Evolutionary conservation across 371 early-diverging fungal genomes (phyloP).

Genomic region (Chytridium lagenaria): DNA sequence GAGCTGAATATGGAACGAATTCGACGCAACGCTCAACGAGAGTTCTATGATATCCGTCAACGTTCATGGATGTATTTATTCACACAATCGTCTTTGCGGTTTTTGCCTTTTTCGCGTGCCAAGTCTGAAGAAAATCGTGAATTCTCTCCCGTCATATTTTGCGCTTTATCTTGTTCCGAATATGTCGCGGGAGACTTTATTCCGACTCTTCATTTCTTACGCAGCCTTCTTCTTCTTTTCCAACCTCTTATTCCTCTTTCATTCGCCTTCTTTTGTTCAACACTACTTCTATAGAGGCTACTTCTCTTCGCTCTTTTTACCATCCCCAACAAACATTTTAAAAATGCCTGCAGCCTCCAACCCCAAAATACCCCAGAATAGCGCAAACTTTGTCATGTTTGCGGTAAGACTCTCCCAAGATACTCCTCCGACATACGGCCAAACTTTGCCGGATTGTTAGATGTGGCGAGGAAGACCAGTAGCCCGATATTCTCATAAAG

Average conservation of each 20-base stretch:
- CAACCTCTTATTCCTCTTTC: conserved; percentile 28
- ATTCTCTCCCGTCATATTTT: no score
- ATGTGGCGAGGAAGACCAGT: neutral
- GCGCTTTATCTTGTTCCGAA: no score
- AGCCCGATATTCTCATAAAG: conserved; percentile 29
- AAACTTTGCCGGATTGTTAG: neutral
- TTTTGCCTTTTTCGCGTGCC: no score
- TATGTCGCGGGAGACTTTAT: no score
- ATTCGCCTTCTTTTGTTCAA: conserved; percentile 24
- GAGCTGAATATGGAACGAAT: no score
- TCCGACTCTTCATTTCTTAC: no score
- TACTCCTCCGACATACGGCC: conserved; percentile 6
- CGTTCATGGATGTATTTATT: no score
- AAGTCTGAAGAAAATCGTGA: no score
- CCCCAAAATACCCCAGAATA: conserved; percentile 20
- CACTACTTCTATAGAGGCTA: conserved; percentile 5
- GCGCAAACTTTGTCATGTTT: conserved; percentile 23
- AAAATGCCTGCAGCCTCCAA: conserved; percentile 22
- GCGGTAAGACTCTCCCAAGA: conserved; percentile 16
- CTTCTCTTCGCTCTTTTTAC: conserved; percentile 15
- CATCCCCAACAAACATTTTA: neutral
- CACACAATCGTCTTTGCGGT: no score
- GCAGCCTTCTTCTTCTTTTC: conserved; percentile 29
- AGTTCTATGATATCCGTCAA: no score
- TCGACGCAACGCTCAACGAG: no score